Evolutionary conservation across 2,329 filamentous ascomycete species (phyloP), one percentile per base, ranked within the genome.

Genomic region (Claviceps spartinae): DNA sequence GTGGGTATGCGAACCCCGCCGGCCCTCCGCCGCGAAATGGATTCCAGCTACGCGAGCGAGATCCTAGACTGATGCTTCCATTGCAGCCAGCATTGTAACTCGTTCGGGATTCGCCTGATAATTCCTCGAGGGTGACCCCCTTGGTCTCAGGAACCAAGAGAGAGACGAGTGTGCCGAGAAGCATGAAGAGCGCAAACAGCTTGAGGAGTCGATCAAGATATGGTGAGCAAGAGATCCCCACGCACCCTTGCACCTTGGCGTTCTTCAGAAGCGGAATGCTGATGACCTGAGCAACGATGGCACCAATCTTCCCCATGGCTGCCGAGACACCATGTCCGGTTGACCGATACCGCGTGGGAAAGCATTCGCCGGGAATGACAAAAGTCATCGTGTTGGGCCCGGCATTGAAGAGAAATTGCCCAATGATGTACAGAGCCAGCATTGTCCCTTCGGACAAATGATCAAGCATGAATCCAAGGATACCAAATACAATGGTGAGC

Each of bases 161-260:
- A 1, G 82, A 82, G 2, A 80, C 79, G 47, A 87, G 67, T 47
- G 79, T 77, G 38, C 87, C 87, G 49, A 77, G 75, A 5, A 90
- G 72, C 86, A 89, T 90, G 72, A 91, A 89, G 9, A 88, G 72
- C 0, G 85, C 84, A 65, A 87, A 89, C 40, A 89, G 84, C 63
- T 88, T 76, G 71, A 91, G 82, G 40, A 90, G 77, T 52, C 84
- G 81, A 64, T 86, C 77, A 51, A 90, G 74, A 77, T 83, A 85
- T 0, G 75, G 73, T 1, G 71, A 69, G 57, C 76, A 78, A 7
- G 60, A 61, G 1, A 66, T 72, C 0, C 76, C 75, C 20, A 71
- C 68, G 54, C 76, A 78, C 16, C 70, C 65, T 7, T 70, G 67
- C 0, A 71, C 66, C 0, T 76, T 70, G 26, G 81, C 83, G 36